Conservation (phyloP, 257 asterid species). For the Linderniella brevidens region DNA sequence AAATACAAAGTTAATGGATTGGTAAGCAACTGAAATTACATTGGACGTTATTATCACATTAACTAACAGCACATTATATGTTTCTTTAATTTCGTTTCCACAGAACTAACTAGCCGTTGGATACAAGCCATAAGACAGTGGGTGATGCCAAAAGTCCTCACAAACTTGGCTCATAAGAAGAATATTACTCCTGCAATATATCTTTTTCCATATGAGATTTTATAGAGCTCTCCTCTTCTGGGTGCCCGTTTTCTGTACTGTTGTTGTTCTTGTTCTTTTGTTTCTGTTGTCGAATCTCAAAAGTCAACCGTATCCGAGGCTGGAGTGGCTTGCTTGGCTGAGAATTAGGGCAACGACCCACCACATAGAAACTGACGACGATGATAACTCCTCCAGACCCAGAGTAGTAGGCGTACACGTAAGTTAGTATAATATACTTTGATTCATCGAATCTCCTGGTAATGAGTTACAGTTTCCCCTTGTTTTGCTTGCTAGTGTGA, state of each 20-base stretch:
- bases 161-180: no score
- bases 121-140: no score
- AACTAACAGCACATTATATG: no score
- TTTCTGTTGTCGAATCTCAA: constrained; percentile 13
- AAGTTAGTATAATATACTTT: background rate
- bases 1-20: no score
- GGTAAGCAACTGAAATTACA: no score
- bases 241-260: constrained; percentile 56
- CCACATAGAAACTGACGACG: constrained; percentile 8
- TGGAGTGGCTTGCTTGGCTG: constrained; percentile 46
- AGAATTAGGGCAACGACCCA: constrained; percentile 33
- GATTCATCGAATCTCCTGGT: background rate
- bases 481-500: constrained; percentile 30
- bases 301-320: constrained; percentile 54
- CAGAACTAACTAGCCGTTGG: no score
- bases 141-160: no score
- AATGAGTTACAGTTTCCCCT: constrained; percentile 3
- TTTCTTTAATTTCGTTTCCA: no score
- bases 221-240: constrained; percentile 70
- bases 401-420: constrained; percentile 17
- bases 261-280: constrained; percentile 52
- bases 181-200: no score
- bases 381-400: constrained; percentile 21
- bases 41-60: no score
- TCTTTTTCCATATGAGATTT: no score